Evolutionary conservation across 139 green algal species (phyloP), one percentile per base, ranked within the genome.

Genomic region (Deuterostichococcus epilithicus): DNA sequence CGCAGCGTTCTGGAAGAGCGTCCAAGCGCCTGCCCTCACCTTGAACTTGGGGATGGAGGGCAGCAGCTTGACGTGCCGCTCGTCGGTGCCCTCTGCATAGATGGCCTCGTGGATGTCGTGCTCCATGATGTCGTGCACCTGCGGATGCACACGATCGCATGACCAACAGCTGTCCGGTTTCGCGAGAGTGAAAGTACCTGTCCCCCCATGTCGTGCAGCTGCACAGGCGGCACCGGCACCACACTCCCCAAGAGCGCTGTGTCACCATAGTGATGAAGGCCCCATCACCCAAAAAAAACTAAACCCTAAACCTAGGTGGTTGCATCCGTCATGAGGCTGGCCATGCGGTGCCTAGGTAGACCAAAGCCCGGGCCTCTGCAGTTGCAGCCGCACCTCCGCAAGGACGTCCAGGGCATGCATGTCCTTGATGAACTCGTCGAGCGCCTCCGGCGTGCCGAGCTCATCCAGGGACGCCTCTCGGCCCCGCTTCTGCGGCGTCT

Each of bases 11-110:
- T n/a, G n/a, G n/a, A n/a, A n/a, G n/a, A n/a, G n/a, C 42, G 13
- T 52, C 42, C 8, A 23, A 13, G 13, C 10, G 13, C 42, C 10
- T 13, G 8, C 42, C 42, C 42, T n/a, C 32, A 81, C 79, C 65
- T 75, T 39, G 75, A 81, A 87, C 59, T 85, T 82, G 68, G 84
- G 84, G 68, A 76, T 87, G 26, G 82, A 85, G 65, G 84, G 84
- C 22, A 87, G 59, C 4, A 81, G 75, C 26, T 83, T 73, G 72
- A 83, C 45, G 73, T 92, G 83, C 6, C 81, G 72, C 75, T 92
- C 87, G 0, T 77, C 78, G 1, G 74, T 76, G 26, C 87, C 87
- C n/a, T 75, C 44, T 0, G 26, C 39, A 67, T 88, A 81, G 30
- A 76, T 20, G 39, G 63, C 80, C 30, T 73, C 76, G 10, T 38